These are phyloP conservation scores for Cicer bijugum DNA, from an alignment of 306 rosid genomes.

Conservation along the genomic window DNA sequence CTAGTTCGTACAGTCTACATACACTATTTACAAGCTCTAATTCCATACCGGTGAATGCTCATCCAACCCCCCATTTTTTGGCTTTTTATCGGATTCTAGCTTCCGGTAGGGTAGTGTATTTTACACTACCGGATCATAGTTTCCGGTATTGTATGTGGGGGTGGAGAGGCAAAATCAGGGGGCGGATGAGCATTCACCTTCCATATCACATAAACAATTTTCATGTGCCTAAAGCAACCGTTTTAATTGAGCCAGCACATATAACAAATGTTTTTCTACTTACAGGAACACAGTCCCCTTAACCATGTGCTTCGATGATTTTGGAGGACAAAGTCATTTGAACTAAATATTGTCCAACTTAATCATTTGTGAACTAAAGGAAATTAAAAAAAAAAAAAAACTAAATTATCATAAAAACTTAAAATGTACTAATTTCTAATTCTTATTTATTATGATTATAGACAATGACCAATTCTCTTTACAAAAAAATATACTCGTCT, in stretches of 20 bases:
- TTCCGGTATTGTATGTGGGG: too few relatives aligned
- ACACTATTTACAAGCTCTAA: not conserved
- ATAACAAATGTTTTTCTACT: not conserved
- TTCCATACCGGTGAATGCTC: too few relatives aligned
- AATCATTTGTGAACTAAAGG: not conserved
- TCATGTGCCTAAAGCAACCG: too few relatives aligned
- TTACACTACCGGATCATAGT: too few relatives aligned
- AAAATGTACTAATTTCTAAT: not conserved
- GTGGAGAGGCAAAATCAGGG: too few relatives aligned
- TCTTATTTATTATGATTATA: not conserved
- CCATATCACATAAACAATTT: too few relatives aligned
- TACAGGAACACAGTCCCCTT: not conserved
- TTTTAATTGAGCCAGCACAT: not conserved
- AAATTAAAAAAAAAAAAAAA: not conserved
- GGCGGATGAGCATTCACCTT: too few relatives aligned
- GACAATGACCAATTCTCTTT: not conserved
- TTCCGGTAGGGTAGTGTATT: too few relatives aligned
- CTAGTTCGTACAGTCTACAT: not conserved
- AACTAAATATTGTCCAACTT: not conserved
- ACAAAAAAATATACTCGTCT: not conserved
- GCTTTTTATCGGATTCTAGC: too few relatives aligned
- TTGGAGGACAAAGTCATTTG: not conserved
- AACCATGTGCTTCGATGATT: not conserved
- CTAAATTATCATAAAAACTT: not conserved
- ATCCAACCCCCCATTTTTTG: too few relatives aligned